A percentile compares a stretch with the other conserved stretches of the same genome.
Evolutionary conservation across 768 basidiomycete species (phyloP).

Genomic region (Rhodotorula kratochvilovae): DNA sequence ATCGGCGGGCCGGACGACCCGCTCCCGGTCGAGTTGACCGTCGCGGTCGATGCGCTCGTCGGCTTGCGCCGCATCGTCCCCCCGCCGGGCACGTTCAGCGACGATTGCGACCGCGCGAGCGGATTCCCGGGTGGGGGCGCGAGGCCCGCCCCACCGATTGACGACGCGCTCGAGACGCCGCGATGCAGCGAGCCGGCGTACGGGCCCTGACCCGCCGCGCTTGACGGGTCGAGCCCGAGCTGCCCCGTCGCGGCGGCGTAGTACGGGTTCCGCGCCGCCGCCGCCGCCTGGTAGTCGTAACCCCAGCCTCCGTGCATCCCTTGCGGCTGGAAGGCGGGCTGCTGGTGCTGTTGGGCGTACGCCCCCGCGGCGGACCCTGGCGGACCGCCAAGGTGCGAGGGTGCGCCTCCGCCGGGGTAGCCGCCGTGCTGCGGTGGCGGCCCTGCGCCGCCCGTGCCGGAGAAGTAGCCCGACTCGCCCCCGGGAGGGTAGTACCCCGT

Average conservation of each 20-base stretch:
- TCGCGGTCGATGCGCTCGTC: slow-evolving; percentile 7
- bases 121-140: not conserved
- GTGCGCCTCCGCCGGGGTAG: not conserved
- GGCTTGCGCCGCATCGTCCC: slow-evolving; percentile 21
- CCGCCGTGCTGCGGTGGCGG: not conserved
- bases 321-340: slow-evolving; percentile 24
- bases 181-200: slow-evolving; percentile 26
- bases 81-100: slow-evolving; percentile 29
- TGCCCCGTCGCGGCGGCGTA: slow-evolving; percentile 39
- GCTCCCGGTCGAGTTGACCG: slow-evolving; percentile 3
- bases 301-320: slow-evolving; percentile 21
- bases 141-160: slow-evolving; percentile 6
- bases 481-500: not conserved
- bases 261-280: slow-evolving; percentile 37
- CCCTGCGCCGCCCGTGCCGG: too few relatives aligned
- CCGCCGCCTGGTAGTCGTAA: slow-evolving; percentile 31
- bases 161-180: slow-evolving; percentile 26
- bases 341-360: slow-evolving; percentile 5
- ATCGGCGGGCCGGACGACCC: slow-evolving; percentile 38
- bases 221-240: slow-evolving; percentile 21
- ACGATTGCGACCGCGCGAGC: slow-evolving; percentile 25
- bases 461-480: not conserved
- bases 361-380: not conserved
- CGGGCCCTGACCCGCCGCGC: not conserved
- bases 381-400: not conserved